These are phyloP conservation scores for Penicillium sclerotigenum DNA, from an alignment of 2,329 filamentous ascomycete species.

Conservation along the genomic window DNA sequence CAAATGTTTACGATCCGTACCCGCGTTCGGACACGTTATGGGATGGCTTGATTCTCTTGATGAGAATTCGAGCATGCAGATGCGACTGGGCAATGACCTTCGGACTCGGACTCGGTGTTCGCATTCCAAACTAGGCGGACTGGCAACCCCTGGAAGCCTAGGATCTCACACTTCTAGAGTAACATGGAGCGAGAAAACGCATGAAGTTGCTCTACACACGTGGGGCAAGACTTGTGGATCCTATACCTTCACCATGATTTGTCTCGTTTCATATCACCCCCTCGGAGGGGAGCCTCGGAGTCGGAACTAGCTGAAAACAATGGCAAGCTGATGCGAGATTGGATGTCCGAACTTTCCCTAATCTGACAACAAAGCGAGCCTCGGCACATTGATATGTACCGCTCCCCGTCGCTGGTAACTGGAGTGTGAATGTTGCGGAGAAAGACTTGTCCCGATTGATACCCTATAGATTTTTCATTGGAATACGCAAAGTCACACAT, in stretches of 20 bases:
- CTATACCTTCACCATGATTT: constrained; percentile 10
- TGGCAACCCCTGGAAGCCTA: background rate
- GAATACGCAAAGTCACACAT: constrained; percentile 4
- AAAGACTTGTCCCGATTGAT: constrained; percentile 2
- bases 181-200: background rate
- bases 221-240: background rate
- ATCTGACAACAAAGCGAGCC: background rate
- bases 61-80: background rate
- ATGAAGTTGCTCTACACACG: background rate
- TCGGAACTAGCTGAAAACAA: constrained; percentile 11
- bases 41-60: background rate
- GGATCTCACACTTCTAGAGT: too few species aligned
- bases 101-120: constrained; percentile 18
- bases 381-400: constrained; percentile 13
- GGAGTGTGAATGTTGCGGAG: constrained; percentile 1
- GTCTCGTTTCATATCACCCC: background rate
- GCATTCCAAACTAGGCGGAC: background rate
- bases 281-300: constrained; percentile 6
- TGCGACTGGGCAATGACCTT: background rate
- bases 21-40: background rate
- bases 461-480: constrained; percentile 2
- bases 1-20: background rate
- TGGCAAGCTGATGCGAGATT: constrained; percentile 7
- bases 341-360: background rate
- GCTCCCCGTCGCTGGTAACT: background rate